These are phyloP conservation scores for Crepidotus variabilis DNA, from an alignment of 768 basidiomycete species.

Conservation along the genomic window DNA sequence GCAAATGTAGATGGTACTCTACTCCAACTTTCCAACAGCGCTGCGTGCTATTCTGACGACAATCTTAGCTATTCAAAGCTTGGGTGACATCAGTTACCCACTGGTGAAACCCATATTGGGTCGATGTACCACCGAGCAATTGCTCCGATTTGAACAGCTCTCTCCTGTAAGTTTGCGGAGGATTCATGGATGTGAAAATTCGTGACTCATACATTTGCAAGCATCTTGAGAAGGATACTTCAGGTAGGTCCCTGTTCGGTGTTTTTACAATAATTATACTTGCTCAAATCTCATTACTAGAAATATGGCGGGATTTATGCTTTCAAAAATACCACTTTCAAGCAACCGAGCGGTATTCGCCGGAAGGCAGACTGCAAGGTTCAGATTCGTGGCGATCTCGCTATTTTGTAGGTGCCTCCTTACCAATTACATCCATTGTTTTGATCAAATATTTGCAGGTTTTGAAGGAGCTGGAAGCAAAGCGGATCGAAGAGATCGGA, in stretches of 20 bases:
- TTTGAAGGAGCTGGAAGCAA: constrained; percentile 55
- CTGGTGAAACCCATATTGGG: constrained; percentile 73
- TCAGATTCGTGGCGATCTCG: constrained; percentile 66
- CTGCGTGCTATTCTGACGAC: neutral
- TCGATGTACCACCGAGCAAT: constrained; percentile 66
- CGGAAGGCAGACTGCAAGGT: constrained; percentile 33
- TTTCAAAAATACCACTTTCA: constrained; percentile 52
- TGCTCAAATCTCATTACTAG: constrained; percentile 28
- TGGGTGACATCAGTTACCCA: constrained; percentile 62
- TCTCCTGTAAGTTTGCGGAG: constrained; percentile 53
- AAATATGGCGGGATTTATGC: constrained; percentile 66
- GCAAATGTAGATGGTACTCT: constrained; percentile 55
- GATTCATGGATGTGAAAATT: neutral
- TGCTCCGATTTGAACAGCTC: constrained; percentile 62
- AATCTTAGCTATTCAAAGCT: constrained; percentile 52
- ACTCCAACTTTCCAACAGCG: neutral
- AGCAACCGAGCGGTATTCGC: constrained; percentile 43
- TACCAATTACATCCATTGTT: constrained; percentile 3
- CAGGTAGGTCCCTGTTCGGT: constrained; percentile 34
- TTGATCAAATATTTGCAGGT: constrained; percentile 30
- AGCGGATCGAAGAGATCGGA: constrained; percentile 60
- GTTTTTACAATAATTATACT: constrained; percentile 8
- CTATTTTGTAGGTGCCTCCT: constrained; percentile 51
- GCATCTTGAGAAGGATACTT: constrained; percentile 54
- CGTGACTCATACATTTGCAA: constrained; percentile 18